Conservation (phyloP, 1,284 basidiomycete species). For the Clitocybe nebularis region DNA sequence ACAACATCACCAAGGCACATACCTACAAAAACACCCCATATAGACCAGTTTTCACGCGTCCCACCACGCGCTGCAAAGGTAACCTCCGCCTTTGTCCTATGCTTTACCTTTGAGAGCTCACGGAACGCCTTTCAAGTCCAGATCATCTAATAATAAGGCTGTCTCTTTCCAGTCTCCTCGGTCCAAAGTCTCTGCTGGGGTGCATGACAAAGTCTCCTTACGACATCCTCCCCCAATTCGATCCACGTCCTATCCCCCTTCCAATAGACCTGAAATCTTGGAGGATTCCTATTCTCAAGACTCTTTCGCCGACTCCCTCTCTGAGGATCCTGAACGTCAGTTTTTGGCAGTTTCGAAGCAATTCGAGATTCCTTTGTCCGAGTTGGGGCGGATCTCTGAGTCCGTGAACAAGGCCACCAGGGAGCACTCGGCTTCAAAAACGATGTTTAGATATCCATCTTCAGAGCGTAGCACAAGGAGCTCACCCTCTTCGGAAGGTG, state of each 20-base stretch:
- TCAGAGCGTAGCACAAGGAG: constrained; percentile 9
- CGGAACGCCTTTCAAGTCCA: constrained; percentile 13
- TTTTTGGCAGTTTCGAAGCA: constrained; percentile 46
- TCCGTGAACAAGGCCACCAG: background rate
- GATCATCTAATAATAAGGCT: constrained; percentile 24
- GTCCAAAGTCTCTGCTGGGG: too few species aligned
- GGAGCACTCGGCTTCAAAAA: background rate
- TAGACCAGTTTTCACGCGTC: too few species aligned
- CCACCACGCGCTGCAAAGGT: constrained; percentile 20
- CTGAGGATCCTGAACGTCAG: constrained; percentile 42
- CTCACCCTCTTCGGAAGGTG: constrained; percentile 20
- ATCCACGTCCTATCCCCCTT: constrained; percentile 10
- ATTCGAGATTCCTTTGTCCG: constrained; percentile 56
- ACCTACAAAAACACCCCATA: too few species aligned
- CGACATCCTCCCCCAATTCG: constrained; percentile 7
- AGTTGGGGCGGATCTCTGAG: constrained; percentile 36
- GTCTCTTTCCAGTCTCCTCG: constrained; percentile 28
- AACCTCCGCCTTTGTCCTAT: constrained; percentile 4
- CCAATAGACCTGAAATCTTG: too few species aligned
- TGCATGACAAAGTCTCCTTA: constrained; percentile 4
- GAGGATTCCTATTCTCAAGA: constrained; percentile 42
- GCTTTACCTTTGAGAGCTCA: constrained; percentile 15
- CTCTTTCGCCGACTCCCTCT: constrained; percentile 53
- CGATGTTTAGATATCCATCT: constrained; percentile 7
- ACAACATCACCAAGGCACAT: too few species aligned